These are phyloP conservation scores for Tirmania nivea DNA, from an alignment of 495 filamentous ascomycete genomes.

Conservation along the genomic window DNA sequence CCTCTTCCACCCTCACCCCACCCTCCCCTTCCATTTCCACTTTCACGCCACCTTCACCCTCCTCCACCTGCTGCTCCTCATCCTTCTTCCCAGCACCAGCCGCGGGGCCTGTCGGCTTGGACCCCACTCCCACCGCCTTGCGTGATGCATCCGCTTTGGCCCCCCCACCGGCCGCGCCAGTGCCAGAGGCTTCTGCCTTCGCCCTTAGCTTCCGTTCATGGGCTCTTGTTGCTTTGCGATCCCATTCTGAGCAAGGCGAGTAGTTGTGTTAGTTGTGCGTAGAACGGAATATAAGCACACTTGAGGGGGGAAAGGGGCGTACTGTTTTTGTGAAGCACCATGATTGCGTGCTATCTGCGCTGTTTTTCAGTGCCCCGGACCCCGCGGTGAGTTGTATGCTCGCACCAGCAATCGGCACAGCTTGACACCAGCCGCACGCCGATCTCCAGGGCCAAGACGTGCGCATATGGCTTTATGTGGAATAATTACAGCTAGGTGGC, in stretches of 20 bases:
- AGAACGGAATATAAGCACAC: too few relatives aligned
- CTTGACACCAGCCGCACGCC: too few relatives aligned
- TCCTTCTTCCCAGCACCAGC: constrained; percentile 21
- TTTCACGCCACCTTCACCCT: constrained; percentile 7
- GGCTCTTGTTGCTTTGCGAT: constrained; percentile 24
- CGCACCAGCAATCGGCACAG: too few relatives aligned
- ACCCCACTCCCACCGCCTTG: constrained; percentile 1
- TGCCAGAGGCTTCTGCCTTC: constrained; percentile 15
- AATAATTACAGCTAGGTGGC: too few relatives aligned
- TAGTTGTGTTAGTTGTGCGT: constrained; percentile 22
- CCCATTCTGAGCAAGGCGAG: constrained; percentile 25
- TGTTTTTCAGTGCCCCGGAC: too few relatives aligned
- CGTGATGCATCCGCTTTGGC: constrained; percentile 7
- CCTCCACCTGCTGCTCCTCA: constrained; percentile 18
- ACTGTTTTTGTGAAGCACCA: constrained; percentile 17
- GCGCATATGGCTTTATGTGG: too few relatives aligned
- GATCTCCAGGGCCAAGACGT: too few relatives aligned
- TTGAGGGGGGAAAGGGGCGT: too few relatives aligned
- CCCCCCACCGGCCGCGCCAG: constrained; percentile 3
- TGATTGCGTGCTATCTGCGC: not conserved
- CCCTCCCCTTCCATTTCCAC: constrained; percentile 15
- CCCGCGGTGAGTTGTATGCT: too few relatives aligned
- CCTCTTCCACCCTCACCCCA: constrained; percentile 5
- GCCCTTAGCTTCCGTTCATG: constrained; percentile 20
- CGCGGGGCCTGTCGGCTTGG: constrained; percentile 10